Percentiles rank a stretch among this genome's conserved stretches.
These are phyloP conservation scores for Backusella macrospora DNA, from an alignment of 192 early-diverging fungal genomes.

Conservation along the genomic window DNA sequence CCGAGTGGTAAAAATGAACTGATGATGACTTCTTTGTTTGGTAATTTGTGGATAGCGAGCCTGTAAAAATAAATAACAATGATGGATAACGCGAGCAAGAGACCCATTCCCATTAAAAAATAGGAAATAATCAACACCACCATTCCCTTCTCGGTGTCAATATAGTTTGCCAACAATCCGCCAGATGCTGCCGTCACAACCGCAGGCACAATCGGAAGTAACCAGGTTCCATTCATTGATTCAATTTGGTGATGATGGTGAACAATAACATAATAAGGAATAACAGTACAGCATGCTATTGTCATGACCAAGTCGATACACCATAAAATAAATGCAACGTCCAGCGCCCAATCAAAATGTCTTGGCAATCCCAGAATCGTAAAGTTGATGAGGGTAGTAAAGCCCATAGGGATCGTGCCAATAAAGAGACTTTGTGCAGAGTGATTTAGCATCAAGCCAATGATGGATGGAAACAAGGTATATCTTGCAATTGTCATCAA, in stretches of 20 bases:
- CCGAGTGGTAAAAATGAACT: slow-evolving; percentile 54
- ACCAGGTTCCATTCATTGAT: slow-evolving; percentile 45
- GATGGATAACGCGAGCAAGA: slow-evolving; percentile 46
- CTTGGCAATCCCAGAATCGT: slow-evolving; percentile 32
- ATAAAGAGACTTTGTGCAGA: slow-evolving; percentile 51
- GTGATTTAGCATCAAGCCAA: slow-evolving; percentile 46
- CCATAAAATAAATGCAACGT: slow-evolving; percentile 48
- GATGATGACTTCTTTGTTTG: slow-evolving; percentile 53
- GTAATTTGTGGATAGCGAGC: slow-evolving; percentile 43
- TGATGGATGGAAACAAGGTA: slow-evolving; percentile 45
- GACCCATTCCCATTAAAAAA: slow-evolving; percentile 52
- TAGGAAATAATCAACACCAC: slow-evolving; percentile 46
- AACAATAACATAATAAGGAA: slow-evolving; percentile 46
- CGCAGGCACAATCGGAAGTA: slow-evolving; percentile 54
- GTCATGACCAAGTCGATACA: slow-evolving; percentile 46
- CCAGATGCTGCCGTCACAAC: slow-evolving; percentile 52
- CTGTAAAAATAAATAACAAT: slow-evolving; percentile 51
- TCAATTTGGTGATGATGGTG: slow-evolving; percentile 49
- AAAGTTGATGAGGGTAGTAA: slow-evolving; percentile 46
- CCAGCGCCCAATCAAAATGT: slow-evolving; percentile 42
- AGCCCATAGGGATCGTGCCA: slow-evolving; percentile 56
- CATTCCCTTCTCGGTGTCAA: slow-evolving; percentile 26
- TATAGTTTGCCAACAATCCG: slow-evolving; percentile 34
- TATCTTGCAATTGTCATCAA: slow-evolving; percentile 40
- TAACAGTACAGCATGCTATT: slow-evolving; percentile 32